Percentiles rank a stretch among this genome's conserved stretches.
phyloP scores from a whole-genome alignment of 805 yeast species.

The Lipomyces anomalus region DNA sequence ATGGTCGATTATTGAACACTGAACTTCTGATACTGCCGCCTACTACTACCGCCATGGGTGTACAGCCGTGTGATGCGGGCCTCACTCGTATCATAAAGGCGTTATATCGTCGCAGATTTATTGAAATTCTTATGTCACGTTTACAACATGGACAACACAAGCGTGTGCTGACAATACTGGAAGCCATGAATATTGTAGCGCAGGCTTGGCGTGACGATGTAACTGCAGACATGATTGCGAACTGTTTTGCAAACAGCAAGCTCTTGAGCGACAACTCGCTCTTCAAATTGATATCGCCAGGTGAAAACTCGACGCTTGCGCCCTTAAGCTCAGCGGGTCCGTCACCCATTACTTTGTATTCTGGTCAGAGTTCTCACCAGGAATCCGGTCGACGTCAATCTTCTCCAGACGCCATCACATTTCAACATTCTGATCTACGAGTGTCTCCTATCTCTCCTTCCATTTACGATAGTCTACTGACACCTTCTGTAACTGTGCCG shows the following conservation, averaged over 20 bases:
- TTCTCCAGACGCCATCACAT: too few species aligned
- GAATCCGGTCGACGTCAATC: not conserved
- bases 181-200: constrained; percentile 15
- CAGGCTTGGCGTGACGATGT: constrained; percentile 21
- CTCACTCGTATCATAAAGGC: constrained; percentile 14
- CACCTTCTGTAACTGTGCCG: not conserved
- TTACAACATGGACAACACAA: constrained; percentile 5
- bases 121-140: constrained; percentile 15
- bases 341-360: not conserved
- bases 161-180: constrained; percentile 7
- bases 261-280: not conserved
- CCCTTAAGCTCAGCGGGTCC: not conserved
- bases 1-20: constrained; percentile 8
- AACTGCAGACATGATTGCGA: constrained; percentile 5
- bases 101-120: constrained; percentile 14
- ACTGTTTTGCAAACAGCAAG: constrained; percentile 9
- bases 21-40: constrained; percentile 18
- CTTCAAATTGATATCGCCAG: too few species aligned
- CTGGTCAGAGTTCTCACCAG: not conserved
- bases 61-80: constrained; percentile 15
- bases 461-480: not conserved
- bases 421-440: too few species aligned
- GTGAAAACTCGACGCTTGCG: not conserved
- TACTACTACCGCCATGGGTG: constrained; percentile 2
- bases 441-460: not conserved